Base-by-base conservation (phyloP, 2,329 filamentous ascomycete genomes). In the Botryosphaeria agaves region DNA sequence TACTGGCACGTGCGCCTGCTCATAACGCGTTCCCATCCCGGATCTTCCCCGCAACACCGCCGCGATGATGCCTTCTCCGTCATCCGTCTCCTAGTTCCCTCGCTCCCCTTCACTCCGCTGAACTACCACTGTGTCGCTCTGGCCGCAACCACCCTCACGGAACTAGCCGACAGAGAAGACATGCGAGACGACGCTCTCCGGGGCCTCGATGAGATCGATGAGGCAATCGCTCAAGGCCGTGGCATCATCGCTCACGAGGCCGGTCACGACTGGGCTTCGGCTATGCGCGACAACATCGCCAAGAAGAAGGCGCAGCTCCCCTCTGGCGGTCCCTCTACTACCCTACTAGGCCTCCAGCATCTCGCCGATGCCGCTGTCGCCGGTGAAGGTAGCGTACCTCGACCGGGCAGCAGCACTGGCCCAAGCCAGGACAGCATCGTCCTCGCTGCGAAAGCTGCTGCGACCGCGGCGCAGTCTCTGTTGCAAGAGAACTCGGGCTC, bases 1-100 rank as follows among this genome's bases (percentile, higher is more conserved):
- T 81, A 78, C 51, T 79, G 76, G 67, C 74, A 81, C 47, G 64
- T 69, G 39, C 69, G 72, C 36, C 59, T 81, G 6, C 57, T 82
- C 12, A 61, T 70, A 7, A 69, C 72, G 30, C 60, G 79, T 2
- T 57, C 74, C 32, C 67, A 65, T 21, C 63, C 69, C 1, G 61
- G 60, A 7, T 59, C 65, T 1, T 64, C 66, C 24, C 59, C 69
- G 0, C 53, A 59, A 2, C 66, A 76, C 34, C 59, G 75, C 11
- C 52, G 78, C 14, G 71, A 67, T 48, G 65, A 72, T 5, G 69
- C 69, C 16, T 61, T 62, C 35, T 65, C 73, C 41, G 61, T 73
- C 4, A 61, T 67, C 23, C 57, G 56, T n/a, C 59, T 78, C 29
- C 55, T 81, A 57, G 18, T 66, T 68, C 7, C 16, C 24, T 49